These are phyloP conservation scores for Ophiostoma sp. DNA, from an alignment of 2,329 filamentous ascomycete species.

Conservation along the genomic window DNA sequence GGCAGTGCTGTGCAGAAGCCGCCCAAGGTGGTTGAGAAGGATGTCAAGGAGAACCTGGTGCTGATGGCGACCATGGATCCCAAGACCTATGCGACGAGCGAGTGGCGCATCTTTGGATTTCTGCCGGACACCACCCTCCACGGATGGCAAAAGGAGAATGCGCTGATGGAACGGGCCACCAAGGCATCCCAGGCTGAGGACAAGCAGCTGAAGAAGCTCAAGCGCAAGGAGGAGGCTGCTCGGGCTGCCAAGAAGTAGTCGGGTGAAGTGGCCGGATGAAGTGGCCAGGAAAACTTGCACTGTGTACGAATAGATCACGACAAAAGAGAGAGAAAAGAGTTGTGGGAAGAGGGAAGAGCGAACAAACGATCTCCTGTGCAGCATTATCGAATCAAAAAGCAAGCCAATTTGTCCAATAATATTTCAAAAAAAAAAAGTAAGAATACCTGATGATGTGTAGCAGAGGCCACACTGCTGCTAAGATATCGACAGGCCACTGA, in stretches of 20 bases:
- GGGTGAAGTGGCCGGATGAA: too few relatives aligned
- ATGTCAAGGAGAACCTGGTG: constrained; percentile 61
- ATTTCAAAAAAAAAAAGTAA: background rate
- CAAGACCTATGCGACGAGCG: constrained; percentile 43
- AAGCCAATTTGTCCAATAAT: background rate
- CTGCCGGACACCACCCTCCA: constrained; percentile 49
- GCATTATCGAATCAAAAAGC: background rate
- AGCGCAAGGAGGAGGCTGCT: constrained; percentile 7
- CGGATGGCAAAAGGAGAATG: constrained; percentile 33
- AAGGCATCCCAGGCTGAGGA: constrained; percentile 2
- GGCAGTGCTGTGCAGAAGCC: constrained; percentile 33
- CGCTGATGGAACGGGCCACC: constrained; percentile 20
- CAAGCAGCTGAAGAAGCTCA: background rate
- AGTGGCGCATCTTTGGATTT: constrained; percentile 64
- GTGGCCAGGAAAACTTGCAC: background rate
- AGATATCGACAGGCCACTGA: too few relatives aligned
- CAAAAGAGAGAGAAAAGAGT: background rate
- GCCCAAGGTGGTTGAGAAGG: constrained; percentile 46
- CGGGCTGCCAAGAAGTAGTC: background rate
- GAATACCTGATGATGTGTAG: background rate
- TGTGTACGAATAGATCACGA: background rate
- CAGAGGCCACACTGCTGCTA: too few relatives aligned
- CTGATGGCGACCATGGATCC: constrained; percentile 47
- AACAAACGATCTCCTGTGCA: background rate
- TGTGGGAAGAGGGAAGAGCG: background rate